Percentiles rank a stretch among this genome's conserved stretches.
phyloP scores from a whole-genome alignment of 768 basidiomycete species.

The Boletus sp. region DNA sequence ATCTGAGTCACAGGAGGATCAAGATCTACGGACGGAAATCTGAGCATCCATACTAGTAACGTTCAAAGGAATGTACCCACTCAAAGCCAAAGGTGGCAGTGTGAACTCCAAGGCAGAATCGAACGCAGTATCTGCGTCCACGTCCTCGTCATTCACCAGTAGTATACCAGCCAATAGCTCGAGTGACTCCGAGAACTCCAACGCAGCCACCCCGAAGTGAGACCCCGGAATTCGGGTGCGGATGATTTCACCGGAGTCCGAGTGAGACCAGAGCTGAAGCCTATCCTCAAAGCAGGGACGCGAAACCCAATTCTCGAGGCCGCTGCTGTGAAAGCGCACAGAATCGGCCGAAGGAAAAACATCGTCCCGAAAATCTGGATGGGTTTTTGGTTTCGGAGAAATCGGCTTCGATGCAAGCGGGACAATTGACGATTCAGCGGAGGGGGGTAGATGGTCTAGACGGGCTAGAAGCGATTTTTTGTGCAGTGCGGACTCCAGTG shows the following conservation, averaged over 20 bases:
- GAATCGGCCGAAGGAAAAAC: conserved; percentile 17
- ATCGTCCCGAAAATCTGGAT: conserved; percentile 35
- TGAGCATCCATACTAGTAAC: conserved; percentile 12
- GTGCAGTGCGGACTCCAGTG: conserved; percentile 46
- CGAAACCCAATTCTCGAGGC: conserved; percentile 64
- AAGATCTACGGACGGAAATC: conserved; percentile 16
- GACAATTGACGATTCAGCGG: conserved; percentile 44
- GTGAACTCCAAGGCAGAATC: conserved; percentile 17
- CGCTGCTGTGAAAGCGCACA: conserved; percentile 39
- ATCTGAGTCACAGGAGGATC: conserved; percentile 17
- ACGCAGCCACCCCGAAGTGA: conserved; percentile 58
- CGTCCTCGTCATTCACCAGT: conserved; percentile 13
- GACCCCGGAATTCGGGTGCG: conserved; percentile 44
- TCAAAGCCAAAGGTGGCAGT: conserved; percentile 12
- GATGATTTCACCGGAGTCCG: conserved; percentile 36
- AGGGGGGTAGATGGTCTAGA: conserved; percentile 38
- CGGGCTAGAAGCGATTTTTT: conserved; percentile 49
- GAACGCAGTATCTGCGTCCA: conserved; percentile 3
- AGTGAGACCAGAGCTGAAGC: conserved; percentile 49
- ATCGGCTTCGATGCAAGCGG: conserved; percentile 38
- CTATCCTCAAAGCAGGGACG: conserved; percentile 79
- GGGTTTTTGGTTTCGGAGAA: conserved; percentile 25
- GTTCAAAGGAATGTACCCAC: conserved; percentile 15
- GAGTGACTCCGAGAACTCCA: conserved; percentile 68
- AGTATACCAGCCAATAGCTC: conserved; percentile 59